Base-by-base conservation (phyloP, 345 rosid genomes). In the Linum lewisii region DNA sequence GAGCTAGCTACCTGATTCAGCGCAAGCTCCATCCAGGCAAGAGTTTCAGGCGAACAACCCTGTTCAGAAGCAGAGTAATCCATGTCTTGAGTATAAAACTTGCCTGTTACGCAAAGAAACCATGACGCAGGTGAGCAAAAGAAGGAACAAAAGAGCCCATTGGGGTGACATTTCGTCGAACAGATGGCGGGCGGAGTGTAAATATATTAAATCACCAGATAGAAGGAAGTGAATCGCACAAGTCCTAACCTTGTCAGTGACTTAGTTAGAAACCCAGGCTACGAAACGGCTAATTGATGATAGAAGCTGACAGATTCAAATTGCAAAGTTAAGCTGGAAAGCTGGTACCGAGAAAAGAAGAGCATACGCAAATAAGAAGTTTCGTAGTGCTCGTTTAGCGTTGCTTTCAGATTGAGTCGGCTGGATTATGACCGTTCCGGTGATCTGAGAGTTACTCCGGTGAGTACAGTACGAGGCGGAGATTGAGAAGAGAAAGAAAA, bases 1-100 rank as follows among this genome's bases (percentile, higher is more conserved):
- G 14, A 42, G 47, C 47, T 11, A 11, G 18, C 47, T 42, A 42
- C 89, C 81, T 81, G 82, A 22, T 81, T 68, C 58, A 84, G 60
- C 29, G 82, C 81, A 68, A 84, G 81, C 47, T 74, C 74, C 89
- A 81, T 84, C 42, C 24, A 63, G 2, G 38, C 37, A 54, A 38
- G 57, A 23, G 42, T 32, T 24, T 50, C 44, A 5, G 50, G 36
- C 4, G 23, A 32, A 36, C 3, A 32, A 2, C 22, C 47, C 36
- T 29, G 34, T 23, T 3, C 61, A n/a, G 61, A 20, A 26, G 47
- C 25, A 29, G 47, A 42, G 47, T 16, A 42, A 0, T 42, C 18
- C 47, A 42, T 42, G 2, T 38, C 45, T 38, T 26, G 45, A 15
- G 45, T 38, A 0, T 38, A 38, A 9, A 38, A 42, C 47, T 42